Evolutionary conservation across 2,329 filamentous ascomycete species (phyloP).

Genomic region (Chaetomium strumarium): DNA sequence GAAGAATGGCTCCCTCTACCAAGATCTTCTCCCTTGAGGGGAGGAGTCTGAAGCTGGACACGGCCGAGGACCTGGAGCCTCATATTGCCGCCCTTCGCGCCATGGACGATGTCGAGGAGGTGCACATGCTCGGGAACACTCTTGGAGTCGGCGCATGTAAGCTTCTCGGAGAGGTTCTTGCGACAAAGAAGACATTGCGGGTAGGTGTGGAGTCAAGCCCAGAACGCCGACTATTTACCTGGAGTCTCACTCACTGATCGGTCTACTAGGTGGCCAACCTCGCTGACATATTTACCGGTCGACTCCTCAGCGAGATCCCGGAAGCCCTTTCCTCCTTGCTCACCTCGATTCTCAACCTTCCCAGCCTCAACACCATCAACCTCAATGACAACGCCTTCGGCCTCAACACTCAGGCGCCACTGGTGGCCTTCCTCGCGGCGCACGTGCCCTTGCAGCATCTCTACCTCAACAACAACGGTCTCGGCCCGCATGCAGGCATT

Average conservation of each 20-base stretch:
- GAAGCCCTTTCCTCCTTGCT: slow-evolving; percentile 80
- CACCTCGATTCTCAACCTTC: slow-evolving; percentile 77
- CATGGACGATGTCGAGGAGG: slow-evolving; percentile 72
- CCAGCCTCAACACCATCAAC: slow-evolving; percentile 84
- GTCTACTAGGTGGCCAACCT: slow-evolving; percentile 66
- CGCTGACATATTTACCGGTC: slow-evolving; percentile 95
- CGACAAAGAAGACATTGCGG: slow-evolving; percentile 76
- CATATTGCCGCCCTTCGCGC: slow-evolving; percentile 71
- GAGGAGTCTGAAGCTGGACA: slow-evolving; percentile 87
- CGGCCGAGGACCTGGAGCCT: slow-evolving; percentile 75
- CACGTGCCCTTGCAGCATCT: slow-evolving; percentile 90
- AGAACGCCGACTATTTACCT: not conserved
- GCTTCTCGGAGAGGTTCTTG: slow-evolving; percentile 74
- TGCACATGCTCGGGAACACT: slow-evolving; percentile 85
- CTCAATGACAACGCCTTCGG: slow-evolving; percentile 98
- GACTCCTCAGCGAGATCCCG: slow-evolving; percentile 89
- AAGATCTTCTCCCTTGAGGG: slow-evolving; percentile 87
- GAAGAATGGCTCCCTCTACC: slow-evolving; percentile 39
- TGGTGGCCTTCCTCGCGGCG: slow-evolving; percentile 83
- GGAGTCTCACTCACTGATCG: not conserved
- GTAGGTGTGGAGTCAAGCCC: slow-evolving; percentile 36
- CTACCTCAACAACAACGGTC: slow-evolving; percentile 96
- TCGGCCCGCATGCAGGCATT: slow-evolving; percentile 85
- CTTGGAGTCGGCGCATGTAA: slow-evolving; percentile 84
- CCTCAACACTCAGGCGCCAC: slow-evolving; percentile 85